Base-by-base conservation (phyloP, 1,139 yeast species). In the Magnusiomyces fungicola region DNA sequence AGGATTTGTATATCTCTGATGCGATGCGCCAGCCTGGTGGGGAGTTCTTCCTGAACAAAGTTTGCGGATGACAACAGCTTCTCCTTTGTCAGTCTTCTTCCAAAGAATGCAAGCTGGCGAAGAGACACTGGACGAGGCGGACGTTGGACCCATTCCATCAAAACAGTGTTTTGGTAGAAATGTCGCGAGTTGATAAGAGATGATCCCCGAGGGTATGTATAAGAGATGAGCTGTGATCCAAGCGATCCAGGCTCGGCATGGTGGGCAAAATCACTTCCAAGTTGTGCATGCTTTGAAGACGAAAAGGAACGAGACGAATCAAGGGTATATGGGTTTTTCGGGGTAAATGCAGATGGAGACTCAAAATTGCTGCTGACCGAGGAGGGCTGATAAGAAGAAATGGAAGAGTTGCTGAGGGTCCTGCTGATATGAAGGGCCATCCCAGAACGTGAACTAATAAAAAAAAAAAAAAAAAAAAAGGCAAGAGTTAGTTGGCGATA, bases 91-190 rank as follows among this genome's bases (percentile, higher is more conserved):
- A 90, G 68, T 51, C 78, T 78, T 60, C 83, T 83, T 45, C 96
- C 97, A 64, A 83, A 92, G 47, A 89, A 90, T 1, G 96, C 96
- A 57, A 90, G 68, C 60, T 90, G 97, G 52, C 89, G 73, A 27
- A 92, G 67, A 0, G 96, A 83, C 21, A 92, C 95, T 0, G 97
- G 96, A 61, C 87, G 88, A 0, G 96, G 92, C n/a, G 72, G 68
- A 55, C 80, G 77, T 51, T 74, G 71, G 23, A 78, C 68, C 76
- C 88, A 89, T 46, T 77, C 76, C 64, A 81, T 71, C 50, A 90
- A 70, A 7, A 87, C 75, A 24, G 83, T 80, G 63, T 89, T 89
- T 60, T 90, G 97, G 64, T 85, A 89, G 65, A 85, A 92, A 63
- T 90, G 97, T 45, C 71, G 64, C 44, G 66, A 68, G 51, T 70